Base-by-base conservation (phyloP, 805 yeast genomes). In the Jamesozyma lodderae region DNA sequence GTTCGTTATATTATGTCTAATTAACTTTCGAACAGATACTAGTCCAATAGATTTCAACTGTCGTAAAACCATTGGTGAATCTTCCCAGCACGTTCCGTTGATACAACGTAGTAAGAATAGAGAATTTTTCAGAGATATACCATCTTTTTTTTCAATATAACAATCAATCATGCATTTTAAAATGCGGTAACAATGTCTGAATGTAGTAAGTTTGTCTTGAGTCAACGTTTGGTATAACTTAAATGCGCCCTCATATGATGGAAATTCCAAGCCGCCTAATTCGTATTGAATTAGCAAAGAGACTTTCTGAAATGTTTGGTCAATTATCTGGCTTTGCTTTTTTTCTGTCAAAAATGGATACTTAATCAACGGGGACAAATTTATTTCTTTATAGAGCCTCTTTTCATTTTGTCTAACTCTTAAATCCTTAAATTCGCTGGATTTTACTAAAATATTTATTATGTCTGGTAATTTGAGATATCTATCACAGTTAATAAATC, bases 51-150 rank as follows among this genome's bases (percentile, higher is more conserved):
- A 71, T 20, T 67, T 68, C 9, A 75, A 37, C 39, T 75, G 80
- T 35, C 67, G 52, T n/a, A 74, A 48, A 4, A 65, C 66, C 49
- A 63, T 59, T 0, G 70, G 51, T 0, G 68, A 49, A 36, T 65
- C 67, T 42, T 72, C 78, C 81, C 81, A 74, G 13, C 75, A 63
- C 41, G 58, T 62, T 0, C 73, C 72, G 32, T 49, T 52, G 1
- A 71, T 40, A 29, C 70, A 66, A 38, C 77, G 53, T 3, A 52
- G 45, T 6, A 75, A 41, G 33, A 53, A 55, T 6, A 73, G 45
- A 2, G 69, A 45, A 31, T 58, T 64, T 17, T 55, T 44, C 31
- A 72, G 51, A 0, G 79, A 69, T 1, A 47, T 44, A 0, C 67
- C 66, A 47, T 73, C 77, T 19, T 57, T 53, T 37, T 60, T 67